Conservation (phyloP, 2,329 filamentous ascomycete species). For the Colletotrichum sp. region DNA sequence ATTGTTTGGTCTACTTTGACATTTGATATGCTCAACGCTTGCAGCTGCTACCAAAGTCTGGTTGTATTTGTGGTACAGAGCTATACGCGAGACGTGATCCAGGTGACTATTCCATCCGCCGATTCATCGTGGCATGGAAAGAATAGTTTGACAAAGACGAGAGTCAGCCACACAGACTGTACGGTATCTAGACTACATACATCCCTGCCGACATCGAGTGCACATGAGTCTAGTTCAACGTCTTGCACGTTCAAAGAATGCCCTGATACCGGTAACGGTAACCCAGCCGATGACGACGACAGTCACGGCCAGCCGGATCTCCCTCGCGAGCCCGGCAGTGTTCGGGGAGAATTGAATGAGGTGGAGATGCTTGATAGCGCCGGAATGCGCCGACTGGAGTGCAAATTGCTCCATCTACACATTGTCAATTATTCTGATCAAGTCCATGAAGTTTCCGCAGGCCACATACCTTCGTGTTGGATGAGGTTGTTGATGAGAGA, state of each 20-base stretch:
- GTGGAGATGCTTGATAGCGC: constrained; percentile 17
- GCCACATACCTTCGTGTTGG: background rate
- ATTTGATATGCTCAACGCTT: background rate
- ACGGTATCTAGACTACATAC: background rate
- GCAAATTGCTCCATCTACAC: constrained; percentile 15
- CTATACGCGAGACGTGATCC: background rate
- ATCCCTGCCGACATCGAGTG: fast-evolving
- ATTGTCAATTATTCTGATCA: background rate
- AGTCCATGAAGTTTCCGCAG: background rate
- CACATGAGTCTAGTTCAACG: background rate
- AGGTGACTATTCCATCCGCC: background rate
- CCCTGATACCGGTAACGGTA: constrained; percentile 7
- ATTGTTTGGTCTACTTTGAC: background rate
- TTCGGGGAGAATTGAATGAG: constrained; percentile 5
- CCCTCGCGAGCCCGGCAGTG: background rate
- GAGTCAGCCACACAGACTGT: background rate
- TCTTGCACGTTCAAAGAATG: background rate
- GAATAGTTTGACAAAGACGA: background rate
- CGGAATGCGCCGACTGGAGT: constrained; percentile 5
- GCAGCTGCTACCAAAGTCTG: background rate
- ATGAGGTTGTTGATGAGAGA: background rate
- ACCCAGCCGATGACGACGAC: constrained; percentile 16
- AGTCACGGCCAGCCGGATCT: constrained; percentile 6
- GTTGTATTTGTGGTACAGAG: background rate
- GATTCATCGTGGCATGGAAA: background rate